Percentiles rank a stretch among this genome's conserved stretches.
These are phyloP conservation scores for Phlegmacium glaucopus DNA, from an alignment of 768 basidiomycete species.

Conservation along the genomic window DNA sequence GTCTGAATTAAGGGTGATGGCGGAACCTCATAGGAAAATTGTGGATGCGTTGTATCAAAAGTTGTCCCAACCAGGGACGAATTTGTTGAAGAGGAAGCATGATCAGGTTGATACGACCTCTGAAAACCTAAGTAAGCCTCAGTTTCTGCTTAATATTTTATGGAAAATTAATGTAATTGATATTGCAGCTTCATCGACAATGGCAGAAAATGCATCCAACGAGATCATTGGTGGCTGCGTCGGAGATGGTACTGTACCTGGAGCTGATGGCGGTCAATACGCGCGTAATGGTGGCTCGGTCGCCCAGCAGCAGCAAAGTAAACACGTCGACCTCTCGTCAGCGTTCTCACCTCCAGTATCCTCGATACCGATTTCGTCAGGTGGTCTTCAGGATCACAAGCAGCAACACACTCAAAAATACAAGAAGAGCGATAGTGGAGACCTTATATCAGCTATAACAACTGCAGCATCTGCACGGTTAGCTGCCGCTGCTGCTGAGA, in stretches of 20 bases:
- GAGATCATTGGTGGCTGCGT: constrained; percentile 1
- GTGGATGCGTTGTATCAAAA: constrained; percentile 10
- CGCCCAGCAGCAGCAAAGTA: constrained; percentile 5
- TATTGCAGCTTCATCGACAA: too few species aligned
- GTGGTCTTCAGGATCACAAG: background rate
- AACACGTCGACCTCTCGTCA: constrained; percentile 1
- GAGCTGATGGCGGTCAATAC: constrained; percentile 7
- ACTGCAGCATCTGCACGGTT: background rate
- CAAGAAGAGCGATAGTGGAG: background rate
- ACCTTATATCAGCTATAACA: constrained; percentile 1
- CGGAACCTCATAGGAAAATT: constrained; percentile 16
- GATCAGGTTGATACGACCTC: constrained; percentile 8
- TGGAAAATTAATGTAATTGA: background rate
- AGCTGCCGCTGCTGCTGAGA: background rate
- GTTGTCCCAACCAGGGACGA: constrained; percentile 6
- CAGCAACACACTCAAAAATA: constrained; percentile 1
- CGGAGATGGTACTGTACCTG: constrained; percentile 3
- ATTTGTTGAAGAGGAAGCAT: constrained; percentile 26
- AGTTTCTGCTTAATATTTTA: too few species aligned
- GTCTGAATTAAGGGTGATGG: constrained; percentile 6
- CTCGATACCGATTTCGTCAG: background rate
- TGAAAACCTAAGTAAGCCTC: too few species aligned
- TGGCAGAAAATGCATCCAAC: background rate
- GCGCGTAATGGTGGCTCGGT: constrained; percentile 2
- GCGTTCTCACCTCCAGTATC: constrained; percentile 2